phyloP scores from a whole-genome alignment of 805 yeast species.

The Candida fluviatilis region DNA sequence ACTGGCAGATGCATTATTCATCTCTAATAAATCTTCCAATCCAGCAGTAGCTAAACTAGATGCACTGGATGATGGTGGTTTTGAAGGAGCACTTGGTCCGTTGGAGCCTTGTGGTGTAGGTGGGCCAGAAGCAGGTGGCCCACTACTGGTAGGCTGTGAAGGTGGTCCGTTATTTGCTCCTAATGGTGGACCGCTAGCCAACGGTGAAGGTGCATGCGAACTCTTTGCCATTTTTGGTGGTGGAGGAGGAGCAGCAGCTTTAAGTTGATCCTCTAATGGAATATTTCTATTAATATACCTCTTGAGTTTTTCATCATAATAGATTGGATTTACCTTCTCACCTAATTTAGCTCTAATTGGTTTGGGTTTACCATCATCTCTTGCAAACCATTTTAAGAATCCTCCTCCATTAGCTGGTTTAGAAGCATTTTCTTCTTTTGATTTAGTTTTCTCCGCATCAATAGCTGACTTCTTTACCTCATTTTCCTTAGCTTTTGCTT shows the following conservation, averaged over 20 bases:
- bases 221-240: conserved; percentile 45
- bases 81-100: conserved; percentile 8
- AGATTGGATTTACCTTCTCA: conserved; percentile 57
- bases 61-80: conserved; percentile 9
- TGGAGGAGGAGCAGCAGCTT: conserved; percentile 60
- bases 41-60: conserved; percentile 37
- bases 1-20: conserved; percentile 22
- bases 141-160: conserved; percentile 1
- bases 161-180: conserved; percentile 8
- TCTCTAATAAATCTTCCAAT: conserved; percentile 34
- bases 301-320: conserved; percentile 76
- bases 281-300: conserved; percentile 81
- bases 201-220: conserved; percentile 11
- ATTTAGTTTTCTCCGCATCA: conserved; percentile 16
- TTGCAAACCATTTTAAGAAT: conserved; percentile 44
- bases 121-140: conserved; percentile 8
- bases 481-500: conserved; percentile 11
- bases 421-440: conserved; percentile 10
- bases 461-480: conserved; percentile 14
- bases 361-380: conserved; percentile 62
- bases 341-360: conserved; percentile 85
- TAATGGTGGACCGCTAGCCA: conserved; percentile 7
- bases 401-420: conserved; percentile 38
- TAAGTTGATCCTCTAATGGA: conserved; percentile 59
- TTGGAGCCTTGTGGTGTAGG: conserved; percentile 10